Conservation (phyloP, 768 basidiomycete species). For the Arthromyces matolae region DNA sequence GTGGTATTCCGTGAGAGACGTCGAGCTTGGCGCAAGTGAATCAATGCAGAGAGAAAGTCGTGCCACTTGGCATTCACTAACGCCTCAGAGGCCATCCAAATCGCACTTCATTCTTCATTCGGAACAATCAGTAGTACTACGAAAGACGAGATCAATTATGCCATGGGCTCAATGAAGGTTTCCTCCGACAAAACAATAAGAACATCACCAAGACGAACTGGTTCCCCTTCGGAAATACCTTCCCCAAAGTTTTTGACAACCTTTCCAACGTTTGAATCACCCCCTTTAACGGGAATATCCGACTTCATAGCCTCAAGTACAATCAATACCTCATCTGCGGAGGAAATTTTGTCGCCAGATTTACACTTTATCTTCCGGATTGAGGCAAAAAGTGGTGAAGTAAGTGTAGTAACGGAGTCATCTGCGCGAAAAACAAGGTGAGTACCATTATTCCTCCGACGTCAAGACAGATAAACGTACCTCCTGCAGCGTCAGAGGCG, state of each 20-base stretch:
- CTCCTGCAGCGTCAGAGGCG: neutral
- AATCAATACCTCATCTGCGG: slow-evolving; percentile 40
- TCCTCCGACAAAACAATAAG: slow-evolving; percentile 32
- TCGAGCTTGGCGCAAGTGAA: neutral
- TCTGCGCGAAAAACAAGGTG: no score
- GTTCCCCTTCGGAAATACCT: slow-evolving; percentile 39
- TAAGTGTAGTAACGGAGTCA: slow-evolving; percentile 13
- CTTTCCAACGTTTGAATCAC: slow-evolving; percentile 42
- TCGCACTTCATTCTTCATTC: no score
- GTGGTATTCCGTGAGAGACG: slow-evolving; percentile 6
- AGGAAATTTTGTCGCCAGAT: slow-evolving; percentile 38
- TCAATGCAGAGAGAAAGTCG: neutral
- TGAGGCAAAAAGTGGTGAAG: slow-evolving; percentile 39
- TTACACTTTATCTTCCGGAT: slow-evolving; percentile 49
- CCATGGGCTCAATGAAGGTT: no score
- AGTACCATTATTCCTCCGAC: no score
- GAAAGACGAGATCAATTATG: neutral
- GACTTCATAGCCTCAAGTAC: slow-evolving; percentile 69
- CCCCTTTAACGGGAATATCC: slow-evolving; percentile 47
- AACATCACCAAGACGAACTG: slow-evolving; percentile 44
- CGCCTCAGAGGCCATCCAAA: no score
- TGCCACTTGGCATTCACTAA: no score
- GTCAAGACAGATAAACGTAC: no score
- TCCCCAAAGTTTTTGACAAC: slow-evolving; percentile 35
- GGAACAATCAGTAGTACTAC: neutral